phyloP scores from a whole-genome alignment of 2,329 filamentous ascomycete genomes.

The Dactylellina haptotyla region DNA sequence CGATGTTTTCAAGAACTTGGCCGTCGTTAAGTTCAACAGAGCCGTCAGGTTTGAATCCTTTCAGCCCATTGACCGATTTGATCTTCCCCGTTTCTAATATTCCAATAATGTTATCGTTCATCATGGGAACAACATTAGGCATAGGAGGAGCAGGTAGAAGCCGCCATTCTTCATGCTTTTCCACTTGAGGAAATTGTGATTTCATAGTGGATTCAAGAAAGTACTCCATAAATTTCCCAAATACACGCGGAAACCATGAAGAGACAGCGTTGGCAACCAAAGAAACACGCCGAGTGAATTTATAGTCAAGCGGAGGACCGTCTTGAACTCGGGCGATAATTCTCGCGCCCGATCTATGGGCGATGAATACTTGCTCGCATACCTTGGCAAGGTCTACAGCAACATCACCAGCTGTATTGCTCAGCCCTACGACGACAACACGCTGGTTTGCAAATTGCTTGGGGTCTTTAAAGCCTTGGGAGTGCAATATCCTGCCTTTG shows the following conservation, averaged over 20 bases:
- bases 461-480: constrained; percentile 55
- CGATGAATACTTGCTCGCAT: constrained; percentile 23
- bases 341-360: constrained; percentile 8
- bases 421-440: constrained; percentile 56
- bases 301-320: constrained; percentile 56
- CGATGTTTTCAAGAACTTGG: constrained; percentile 58
- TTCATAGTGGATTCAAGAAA: constrained; percentile 44
- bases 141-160: constrained; percentile 58
- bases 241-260: constrained; percentile 34
- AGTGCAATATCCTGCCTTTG: constrained; percentile 56
- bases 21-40: constrained; percentile 59
- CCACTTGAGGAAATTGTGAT: constrained; percentile 48
- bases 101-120: constrained; percentile 59
- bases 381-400: constrained; percentile 54
- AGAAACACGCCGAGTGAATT: constrained; percentile 52
- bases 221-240: constrained; percentile 33
- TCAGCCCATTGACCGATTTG: constrained; percentile 57
- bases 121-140: constrained; percentile 58
- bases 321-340: constrained; percentile 19
- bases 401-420: constrained; percentile 58
- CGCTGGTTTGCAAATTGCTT: background rate
- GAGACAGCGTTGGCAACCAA: constrained; percentile 41
- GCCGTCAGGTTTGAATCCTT: constrained; percentile 56
- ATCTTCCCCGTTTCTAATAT: constrained; percentile 58
- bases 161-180: constrained; percentile 53